Base-by-base conservation (phyloP, 2,329 filamentous ascomycete species). In the Aurifilum marmelostoma region DNA sequence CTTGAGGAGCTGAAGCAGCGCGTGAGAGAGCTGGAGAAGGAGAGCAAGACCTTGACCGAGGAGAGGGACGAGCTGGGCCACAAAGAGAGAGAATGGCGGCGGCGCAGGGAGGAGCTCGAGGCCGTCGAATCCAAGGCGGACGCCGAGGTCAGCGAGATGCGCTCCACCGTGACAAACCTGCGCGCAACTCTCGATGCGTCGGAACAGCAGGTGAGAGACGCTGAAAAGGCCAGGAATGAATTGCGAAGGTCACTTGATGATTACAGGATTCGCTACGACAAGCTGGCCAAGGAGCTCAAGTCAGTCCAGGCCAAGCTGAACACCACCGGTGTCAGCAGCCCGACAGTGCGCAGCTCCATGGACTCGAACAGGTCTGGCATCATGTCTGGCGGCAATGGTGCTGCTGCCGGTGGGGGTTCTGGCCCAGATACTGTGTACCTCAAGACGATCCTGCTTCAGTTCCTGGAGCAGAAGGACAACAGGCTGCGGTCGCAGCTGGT, bases 161-260 rank as follows among this genome's bases (percentile, higher is more conserved):
- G 91, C 39, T 82, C 87, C 8, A 92, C 94, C 0, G 93, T 97
- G 82, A 84, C 88, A 8, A 90, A 92, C 73, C 84, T 99, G 41
- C 89, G 92, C 1, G 87, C 92, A 69, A 90, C 94, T 0, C 84
- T 99, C 1, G 94, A 98, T 73, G 92, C 93, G 62, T 95, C 92
- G 47, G 96, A 99, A 80, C 89, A 87, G 76, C 92, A 97, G 79
- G 89, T 92, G 0, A 87, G 89, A 39, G 92, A 96, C n/a, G 84
- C 92, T 6, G 94, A 97, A 79, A 92, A 89, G 80, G 92, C 97
- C 76, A 92, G 91, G 72, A 82, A 84, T 0, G 94, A 97, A 70
- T 81, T 97, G 64, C 87, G 92, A 60, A 88, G 89, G 56, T 84
- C 91, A 41, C 85, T 97, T 2, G 93, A 97, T 74, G 94, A 97